Percentiles rank a stretch among this genome's conserved stretches.
Conservation (phyloP, 106 monocot species). For the Chionographis japonica region DNA sequence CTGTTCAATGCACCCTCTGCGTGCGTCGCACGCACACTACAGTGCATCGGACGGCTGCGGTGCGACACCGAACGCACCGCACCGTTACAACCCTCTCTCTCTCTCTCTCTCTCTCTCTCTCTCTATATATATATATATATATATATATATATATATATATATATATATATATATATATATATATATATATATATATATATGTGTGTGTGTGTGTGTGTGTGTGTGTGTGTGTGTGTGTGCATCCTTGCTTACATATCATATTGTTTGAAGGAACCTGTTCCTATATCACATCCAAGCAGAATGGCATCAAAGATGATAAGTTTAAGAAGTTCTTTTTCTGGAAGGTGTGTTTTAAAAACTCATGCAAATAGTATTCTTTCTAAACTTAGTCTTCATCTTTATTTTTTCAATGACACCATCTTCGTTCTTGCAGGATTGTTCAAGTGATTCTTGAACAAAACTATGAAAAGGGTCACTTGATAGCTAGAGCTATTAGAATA, state of each 20-base stretch:
- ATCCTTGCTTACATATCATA: conserved; percentile 7
- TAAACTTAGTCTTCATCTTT: not conserved
- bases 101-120: no score
- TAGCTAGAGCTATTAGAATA: conserved; percentile 52
- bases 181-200: no score
- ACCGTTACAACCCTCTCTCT: no score
- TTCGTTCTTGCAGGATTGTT: conserved; percentile 55
- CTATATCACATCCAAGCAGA: conserved; percentile 55
- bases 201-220: no score
- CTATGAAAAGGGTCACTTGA: conserved; percentile 42
- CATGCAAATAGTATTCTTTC: conserved; percentile 12
- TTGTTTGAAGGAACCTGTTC: conserved; percentile 62
- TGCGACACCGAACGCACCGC: no score
- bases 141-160: no score
- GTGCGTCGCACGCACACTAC: no score
- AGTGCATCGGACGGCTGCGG: no score
- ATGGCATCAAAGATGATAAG: conserved; percentile 50
- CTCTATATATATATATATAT: no score
- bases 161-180: no score
- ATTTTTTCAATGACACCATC: not conserved
- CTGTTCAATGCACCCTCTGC: no score
- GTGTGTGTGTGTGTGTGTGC: no score
- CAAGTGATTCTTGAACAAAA: conserved; percentile 82
- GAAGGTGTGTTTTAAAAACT: conserved; percentile 43
- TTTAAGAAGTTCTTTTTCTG: conserved; percentile 64